phyloP scores from a whole-genome alignment of 108 stramenopile genomes.

The Fragilariopsis cylindrus region DNA sequence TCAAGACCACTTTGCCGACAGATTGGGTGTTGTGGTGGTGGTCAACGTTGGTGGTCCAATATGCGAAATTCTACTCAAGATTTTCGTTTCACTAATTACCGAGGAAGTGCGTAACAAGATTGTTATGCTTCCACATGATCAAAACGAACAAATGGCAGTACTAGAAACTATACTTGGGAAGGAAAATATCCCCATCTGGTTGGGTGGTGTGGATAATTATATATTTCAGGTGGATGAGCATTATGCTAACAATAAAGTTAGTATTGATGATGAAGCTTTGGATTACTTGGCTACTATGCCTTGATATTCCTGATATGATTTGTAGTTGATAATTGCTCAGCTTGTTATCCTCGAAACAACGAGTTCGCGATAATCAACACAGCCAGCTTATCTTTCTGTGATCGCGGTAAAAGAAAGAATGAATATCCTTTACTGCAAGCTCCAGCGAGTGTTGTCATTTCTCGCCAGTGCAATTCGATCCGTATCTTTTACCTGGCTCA shows the following conservation, averaged over 20 bases:
- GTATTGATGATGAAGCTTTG: constrained; percentile 48
- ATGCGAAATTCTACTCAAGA: constrained; percentile 55
- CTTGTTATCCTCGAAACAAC: too few relatives aligned
- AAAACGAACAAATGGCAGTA: constrained; percentile 36
- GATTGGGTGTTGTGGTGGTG: constrained; percentile 60
- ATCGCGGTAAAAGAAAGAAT: too few relatives aligned
- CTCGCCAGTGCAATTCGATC: too few relatives aligned
- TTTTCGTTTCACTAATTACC: constrained; percentile 61
- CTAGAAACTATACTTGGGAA: constrained; percentile 54
- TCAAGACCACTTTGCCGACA: constrained; percentile 82
- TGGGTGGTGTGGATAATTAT: constrained; percentile 68
- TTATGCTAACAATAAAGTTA: constrained; percentile 40
- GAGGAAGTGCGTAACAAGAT: constrained; percentile 76
- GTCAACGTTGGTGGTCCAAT: constrained; percentile 48
- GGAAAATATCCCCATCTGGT: constrained; percentile 56
- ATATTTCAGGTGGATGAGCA: constrained; percentile 50
- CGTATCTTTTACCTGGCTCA: too few relatives aligned
- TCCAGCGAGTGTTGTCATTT: too few relatives aligned
- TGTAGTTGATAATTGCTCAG: too few relatives aligned
- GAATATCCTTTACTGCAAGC: too few relatives aligned
- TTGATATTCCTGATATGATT: constrained; percentile 52
- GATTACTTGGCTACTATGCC: constrained; percentile 62
- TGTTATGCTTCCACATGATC: constrained; percentile 55
- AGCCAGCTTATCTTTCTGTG: too few relatives aligned
- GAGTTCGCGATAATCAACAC: too few relatives aligned